Evolutionary conservation across 1,284 basidiomycete genomes (phyloP), one percentile per base, ranked within the genome.

Genomic region (Leccinum huronense): DNA sequence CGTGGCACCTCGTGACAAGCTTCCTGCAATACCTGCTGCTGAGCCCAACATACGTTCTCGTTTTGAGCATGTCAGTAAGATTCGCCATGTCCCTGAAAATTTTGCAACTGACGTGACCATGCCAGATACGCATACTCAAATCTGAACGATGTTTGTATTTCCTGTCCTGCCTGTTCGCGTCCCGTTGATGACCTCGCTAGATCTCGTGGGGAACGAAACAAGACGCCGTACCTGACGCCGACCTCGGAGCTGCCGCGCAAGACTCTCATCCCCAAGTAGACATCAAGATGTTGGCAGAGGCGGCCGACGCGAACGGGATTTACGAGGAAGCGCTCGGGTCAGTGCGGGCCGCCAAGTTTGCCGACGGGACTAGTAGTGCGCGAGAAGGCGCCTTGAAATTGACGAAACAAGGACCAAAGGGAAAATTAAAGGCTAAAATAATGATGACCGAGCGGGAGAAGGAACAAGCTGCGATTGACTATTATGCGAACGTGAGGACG

Each of bases 141-240:
- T 74, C 80, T 93, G 4, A 89, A 94, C 74, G 92, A 93, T 71
- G 90, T 90, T 58, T 30, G 68, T 71, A 10, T 58, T 54, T 33
- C 27, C 19, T 55, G 27, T 57, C 51, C 13, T 33, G 33, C 27
- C 54, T 38, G 16, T 14, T 30, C 57, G 33, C 7, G 1, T 40
- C 36, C 61, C 55, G 27, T 31, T 64, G 45, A 48, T 57, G 19
- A 51, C 10, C 13, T 31, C 57, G 4, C 64, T 68, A 90, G 88
- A 91, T 93, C 59, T 93, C 91, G 30, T 95, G 94, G 94, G 94
- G 94, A 9, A 96, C 94, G 9, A 96, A 96, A 76, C 91, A 93
- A 83, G 88, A 89, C 72, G 80, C 82, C 30, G 77, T 83, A 56
- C 80, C 85, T 14, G 88, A 89, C 58, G 82, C 84, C 0, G 93